These are phyloP conservation scores for Trapa incisa DNA, from an alignment of 345 rosid genomes.

Conservation along the genomic window DNA sequence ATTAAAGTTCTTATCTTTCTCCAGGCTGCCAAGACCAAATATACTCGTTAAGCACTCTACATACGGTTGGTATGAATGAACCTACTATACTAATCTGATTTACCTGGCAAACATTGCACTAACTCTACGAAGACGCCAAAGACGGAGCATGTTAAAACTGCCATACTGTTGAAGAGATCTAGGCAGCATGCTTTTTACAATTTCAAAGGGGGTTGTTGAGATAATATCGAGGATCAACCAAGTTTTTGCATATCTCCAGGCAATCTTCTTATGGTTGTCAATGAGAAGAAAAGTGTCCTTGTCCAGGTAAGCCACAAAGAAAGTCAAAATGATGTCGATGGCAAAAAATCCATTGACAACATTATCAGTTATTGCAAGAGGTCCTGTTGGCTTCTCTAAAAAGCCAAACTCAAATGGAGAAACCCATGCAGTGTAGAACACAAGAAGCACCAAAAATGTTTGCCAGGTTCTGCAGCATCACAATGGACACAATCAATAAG, in stretches of 20 bases:
- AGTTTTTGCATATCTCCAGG: slow-evolving; percentile 40
- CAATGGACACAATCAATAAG: not conserved
- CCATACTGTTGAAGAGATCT: slow-evolving; percentile 39
- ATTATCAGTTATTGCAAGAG: slow-evolving; percentile 42
- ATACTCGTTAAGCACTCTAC: no score
- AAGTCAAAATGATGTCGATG: slow-evolving; percentile 61
- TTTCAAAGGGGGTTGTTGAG: slow-evolving; percentile 67
- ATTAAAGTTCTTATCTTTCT: slow-evolving; percentile 65
- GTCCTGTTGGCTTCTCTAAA: slow-evolving; percentile 29
- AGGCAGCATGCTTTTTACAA: slow-evolving; percentile 30
- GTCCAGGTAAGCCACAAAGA: slow-evolving; percentile 72
- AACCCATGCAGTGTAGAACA: slow-evolving; percentile 84
- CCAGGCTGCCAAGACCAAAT: slow-evolving; percentile 34
- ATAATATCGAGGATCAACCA: slow-evolving; percentile 58
- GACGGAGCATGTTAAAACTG: slow-evolving; percentile 64
- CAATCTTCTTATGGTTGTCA: slow-evolving; percentile 43
- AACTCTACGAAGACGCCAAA: slow-evolving; percentile 90
- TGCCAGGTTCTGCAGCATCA: slow-evolving; percentile 50
- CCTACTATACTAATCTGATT: not conserved
- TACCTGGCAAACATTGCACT: slow-evolving; percentile 39
- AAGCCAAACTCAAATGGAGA: slow-evolving; percentile 83
- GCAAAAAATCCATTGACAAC: slow-evolving; percentile 54
- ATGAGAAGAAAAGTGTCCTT: slow-evolving; percentile 50
- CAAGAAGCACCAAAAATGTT: slow-evolving; percentile 53
- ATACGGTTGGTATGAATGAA: no score